phyloP scores from a whole-genome alignment of 441 rosid genomes.

The Gossypium davidsonii region DNA sequence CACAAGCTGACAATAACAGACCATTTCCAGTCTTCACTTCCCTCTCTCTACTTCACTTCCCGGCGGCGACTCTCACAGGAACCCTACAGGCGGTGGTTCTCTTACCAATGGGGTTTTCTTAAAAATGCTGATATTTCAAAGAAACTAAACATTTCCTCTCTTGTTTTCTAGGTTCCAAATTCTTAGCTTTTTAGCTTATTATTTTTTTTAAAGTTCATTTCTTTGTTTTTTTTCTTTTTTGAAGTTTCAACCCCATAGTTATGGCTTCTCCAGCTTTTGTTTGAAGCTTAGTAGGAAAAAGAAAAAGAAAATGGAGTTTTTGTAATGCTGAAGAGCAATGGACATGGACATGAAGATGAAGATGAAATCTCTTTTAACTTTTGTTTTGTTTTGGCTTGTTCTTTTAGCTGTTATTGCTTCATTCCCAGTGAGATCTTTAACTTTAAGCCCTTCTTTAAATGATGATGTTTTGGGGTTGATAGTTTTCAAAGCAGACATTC shows the following conservation, averaged over 20 bases:
- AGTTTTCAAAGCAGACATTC: constrained; percentile 58
- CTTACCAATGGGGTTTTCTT: no score
- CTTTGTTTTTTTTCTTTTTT: not conserved
- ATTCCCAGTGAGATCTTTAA: constrained; percentile 47
- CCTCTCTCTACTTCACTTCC: not conserved
- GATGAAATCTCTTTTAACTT: constrained; percentile 21
- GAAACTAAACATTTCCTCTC: not conserved
- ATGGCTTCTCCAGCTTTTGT: not conserved
- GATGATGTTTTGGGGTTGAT: constrained; percentile 90
- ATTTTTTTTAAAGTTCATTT: not conserved
- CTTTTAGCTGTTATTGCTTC: constrained; percentile 31
- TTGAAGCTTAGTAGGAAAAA: constrained; percentile 6
- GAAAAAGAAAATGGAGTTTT: constrained; percentile 16
- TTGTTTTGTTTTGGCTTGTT: constrained; percentile 26
- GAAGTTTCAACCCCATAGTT: no score
- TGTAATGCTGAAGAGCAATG: constrained; percentile 6
- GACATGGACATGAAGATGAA: constrained; percentile 20
- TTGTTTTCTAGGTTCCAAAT: not conserved
- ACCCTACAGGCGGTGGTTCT: not conserved
- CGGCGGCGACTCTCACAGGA: constrained; percentile 4
- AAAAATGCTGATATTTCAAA: not conserved
- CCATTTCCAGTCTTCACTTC: not conserved
- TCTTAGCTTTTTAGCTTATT: not conserved
- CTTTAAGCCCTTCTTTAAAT: constrained; percentile 69
- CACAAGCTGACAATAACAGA: no score